Percentiles rank a stretch among this genome's conserved stretches.
phyloP scores from a whole-genome alignment of 2,329 filamentous ascomycete species.

The Knoxdaviesia capensis region DNA sequence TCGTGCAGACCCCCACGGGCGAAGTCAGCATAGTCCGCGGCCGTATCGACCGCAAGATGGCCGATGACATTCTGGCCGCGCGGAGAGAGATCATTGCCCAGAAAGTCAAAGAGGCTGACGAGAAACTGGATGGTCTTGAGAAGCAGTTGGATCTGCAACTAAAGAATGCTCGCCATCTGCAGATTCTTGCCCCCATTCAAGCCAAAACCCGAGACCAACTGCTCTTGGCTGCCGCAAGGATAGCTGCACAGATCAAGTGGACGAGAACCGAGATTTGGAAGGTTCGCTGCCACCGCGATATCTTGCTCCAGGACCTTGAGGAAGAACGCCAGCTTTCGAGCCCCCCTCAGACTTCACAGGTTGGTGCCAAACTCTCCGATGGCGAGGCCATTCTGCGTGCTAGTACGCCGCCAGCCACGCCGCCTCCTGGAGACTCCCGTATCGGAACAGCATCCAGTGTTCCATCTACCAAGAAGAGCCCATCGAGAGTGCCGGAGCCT shows the following conservation, averaged over 20 bases:
- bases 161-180: conserved; percentile 75
- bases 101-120: conserved; percentile 67
- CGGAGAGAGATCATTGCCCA: conserved; percentile 64
- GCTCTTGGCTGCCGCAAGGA: conserved; percentile 62
- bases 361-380: too few species aligned
- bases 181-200: conserved; percentile 76
- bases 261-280: conserved; percentile 87
- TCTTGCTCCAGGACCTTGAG: conserved; percentile 66
- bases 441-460: too few species aligned
- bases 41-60: conserved; percentile 61
- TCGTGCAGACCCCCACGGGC: conserved; percentile 50
- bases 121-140: conserved; percentile 51
- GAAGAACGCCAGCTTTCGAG: conserved; percentile 33
- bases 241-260: conserved; percentile 84
- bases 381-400: too few species aligned
- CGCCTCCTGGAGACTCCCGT: too few species aligned
- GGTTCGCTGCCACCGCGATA: conserved; percentile 75
- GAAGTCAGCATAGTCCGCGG: conserved; percentile 55
- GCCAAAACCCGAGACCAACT: conserved; percentile 76
- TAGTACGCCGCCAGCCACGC: too few species aligned
- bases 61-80: conserved; percentile 67
- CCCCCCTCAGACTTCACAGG: not conserved
- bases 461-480: too few species aligned
- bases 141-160: conserved; percentile 68
- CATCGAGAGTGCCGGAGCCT: too few species aligned